These are phyloP conservation scores for Taxillus chinensis DNA, from an alignment of 164 flowering plant genomes.

Conservation along the genomic window DNA sequence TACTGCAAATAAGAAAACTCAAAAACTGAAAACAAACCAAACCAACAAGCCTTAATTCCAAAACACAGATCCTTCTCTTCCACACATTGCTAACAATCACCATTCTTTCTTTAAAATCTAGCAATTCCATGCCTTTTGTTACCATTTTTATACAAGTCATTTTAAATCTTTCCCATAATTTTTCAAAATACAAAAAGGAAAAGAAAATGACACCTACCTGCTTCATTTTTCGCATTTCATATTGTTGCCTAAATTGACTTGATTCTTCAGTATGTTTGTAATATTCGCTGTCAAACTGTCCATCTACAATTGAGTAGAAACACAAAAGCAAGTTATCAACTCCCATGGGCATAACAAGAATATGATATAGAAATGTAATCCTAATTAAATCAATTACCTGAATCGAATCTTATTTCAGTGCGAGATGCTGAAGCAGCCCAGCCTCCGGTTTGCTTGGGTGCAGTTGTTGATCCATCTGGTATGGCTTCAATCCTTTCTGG, in stretches of 20 bases:
- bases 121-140: too few species aligned
- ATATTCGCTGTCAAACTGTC: slow-evolving; percentile 57
- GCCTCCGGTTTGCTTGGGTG: slow-evolving; percentile 51
- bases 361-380: neutral
- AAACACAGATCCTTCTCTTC: too few species aligned
- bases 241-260: slow-evolving; percentile 73
- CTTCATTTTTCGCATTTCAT: slow-evolving; percentile 82
- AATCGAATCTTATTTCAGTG: slow-evolving; percentile 65
- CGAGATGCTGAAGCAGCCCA: slow-evolving; percentile 64
- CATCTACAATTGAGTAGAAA: slow-evolving; percentile 33
- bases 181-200: neutral
- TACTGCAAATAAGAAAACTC: too few species aligned
- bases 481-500: slow-evolving; percentile 80
- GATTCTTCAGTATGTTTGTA: slow-evolving; percentile 65
- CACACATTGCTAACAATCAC: too few species aligned
- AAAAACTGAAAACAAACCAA: too few species aligned
- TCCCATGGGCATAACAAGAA: too few species aligned
- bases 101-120: too few species aligned
- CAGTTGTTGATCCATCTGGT: slow-evolving; percentile 72
- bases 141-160: too few species aligned
- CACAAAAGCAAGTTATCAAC: neutral
- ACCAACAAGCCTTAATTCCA: too few species aligned
- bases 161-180: too few species aligned
- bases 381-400: slow-evolving; percentile 33
- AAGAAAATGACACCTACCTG: slow-evolving; percentile 38